These are phyloP conservation scores for Gracilaria vermiculophylla DNA, from an alignment of 23 red algal genomes.

Conservation along the genomic window DNA sequence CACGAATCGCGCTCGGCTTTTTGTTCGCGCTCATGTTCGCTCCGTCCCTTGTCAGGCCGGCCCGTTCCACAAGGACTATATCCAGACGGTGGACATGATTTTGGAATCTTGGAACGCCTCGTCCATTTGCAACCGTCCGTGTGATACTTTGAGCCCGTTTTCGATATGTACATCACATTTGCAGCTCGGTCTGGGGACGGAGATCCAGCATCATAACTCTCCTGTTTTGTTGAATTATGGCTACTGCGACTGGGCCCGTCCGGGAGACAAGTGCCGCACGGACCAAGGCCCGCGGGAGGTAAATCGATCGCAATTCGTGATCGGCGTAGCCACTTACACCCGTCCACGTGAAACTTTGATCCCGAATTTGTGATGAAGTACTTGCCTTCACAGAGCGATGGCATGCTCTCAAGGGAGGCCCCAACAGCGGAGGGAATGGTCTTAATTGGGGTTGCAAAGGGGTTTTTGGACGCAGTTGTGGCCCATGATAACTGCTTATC, in stretches of 20 bases:
- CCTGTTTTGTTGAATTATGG: background rate
- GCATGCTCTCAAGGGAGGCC: background rate
- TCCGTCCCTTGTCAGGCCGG: background rate
- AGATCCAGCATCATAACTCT: background rate
- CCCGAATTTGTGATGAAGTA: background rate
- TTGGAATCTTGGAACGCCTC: background rate
- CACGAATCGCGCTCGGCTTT: background rate
- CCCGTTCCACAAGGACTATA: background rate
- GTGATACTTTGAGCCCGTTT: background rate
- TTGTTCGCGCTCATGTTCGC: background rate
- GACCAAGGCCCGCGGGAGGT: background rate
- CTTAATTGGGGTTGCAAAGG: background rate
- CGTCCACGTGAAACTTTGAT: constrained; percentile 4
- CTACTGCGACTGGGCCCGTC: background rate
- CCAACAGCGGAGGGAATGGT: background rate
- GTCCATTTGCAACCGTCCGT: background rate
- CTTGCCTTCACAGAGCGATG: background rate
- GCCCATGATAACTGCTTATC: background rate
- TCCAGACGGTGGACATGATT: background rate
- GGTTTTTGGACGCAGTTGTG: background rate
- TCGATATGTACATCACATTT: background rate
- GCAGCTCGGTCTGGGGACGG: background rate
- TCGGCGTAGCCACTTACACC: background rate
- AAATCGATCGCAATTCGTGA: background rate
- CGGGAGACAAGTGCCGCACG: background rate